phyloP scores from a whole-genome alignment of 2,329 filamentous ascomycete species.

The Simplicillium sp. region DNA sequence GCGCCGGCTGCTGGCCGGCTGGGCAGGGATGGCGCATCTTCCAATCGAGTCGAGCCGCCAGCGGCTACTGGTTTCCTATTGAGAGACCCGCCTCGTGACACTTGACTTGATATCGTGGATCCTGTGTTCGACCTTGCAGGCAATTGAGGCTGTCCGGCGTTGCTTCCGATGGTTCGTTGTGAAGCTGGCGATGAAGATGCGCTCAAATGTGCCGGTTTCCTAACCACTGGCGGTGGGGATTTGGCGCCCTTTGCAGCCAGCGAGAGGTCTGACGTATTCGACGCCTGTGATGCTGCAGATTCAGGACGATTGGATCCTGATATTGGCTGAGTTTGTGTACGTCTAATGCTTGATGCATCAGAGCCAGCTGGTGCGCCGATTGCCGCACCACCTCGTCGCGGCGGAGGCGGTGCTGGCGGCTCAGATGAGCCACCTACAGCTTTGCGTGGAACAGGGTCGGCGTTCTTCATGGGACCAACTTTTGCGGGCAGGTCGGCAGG shows the following conservation, averaged over 20 bases:
- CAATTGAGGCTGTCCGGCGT: too few species aligned
- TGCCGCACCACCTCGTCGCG: background rate
- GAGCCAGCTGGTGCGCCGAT: background rate
- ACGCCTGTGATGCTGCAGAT: background rate
- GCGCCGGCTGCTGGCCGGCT: too few species aligned
- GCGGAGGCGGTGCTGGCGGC: background rate
- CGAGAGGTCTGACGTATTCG: background rate
- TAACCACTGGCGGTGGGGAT: background rate
- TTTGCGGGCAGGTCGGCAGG: slow-evolving; percentile 34
- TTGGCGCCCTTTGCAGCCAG: background rate
- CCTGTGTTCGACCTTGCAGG: too few species aligned
- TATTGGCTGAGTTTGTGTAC: background rate
- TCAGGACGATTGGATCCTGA: background rate
- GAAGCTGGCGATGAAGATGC: background rate
- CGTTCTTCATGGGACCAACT: slow-evolving; percentile 24
- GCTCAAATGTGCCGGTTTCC: background rate
- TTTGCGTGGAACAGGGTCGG: background rate
- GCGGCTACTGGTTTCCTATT: too few species aligned
- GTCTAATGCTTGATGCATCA: background rate
- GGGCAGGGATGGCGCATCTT: too few species aligned
- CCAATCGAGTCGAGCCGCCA: too few species aligned
- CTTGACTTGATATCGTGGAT: too few species aligned
- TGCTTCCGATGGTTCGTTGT: too few species aligned
- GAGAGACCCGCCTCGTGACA: too few species aligned
- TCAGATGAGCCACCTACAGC: background rate